Conservation (phyloP, 2,329 filamentous ascomycete species). For the Cryphonectria radicalis region DNA sequence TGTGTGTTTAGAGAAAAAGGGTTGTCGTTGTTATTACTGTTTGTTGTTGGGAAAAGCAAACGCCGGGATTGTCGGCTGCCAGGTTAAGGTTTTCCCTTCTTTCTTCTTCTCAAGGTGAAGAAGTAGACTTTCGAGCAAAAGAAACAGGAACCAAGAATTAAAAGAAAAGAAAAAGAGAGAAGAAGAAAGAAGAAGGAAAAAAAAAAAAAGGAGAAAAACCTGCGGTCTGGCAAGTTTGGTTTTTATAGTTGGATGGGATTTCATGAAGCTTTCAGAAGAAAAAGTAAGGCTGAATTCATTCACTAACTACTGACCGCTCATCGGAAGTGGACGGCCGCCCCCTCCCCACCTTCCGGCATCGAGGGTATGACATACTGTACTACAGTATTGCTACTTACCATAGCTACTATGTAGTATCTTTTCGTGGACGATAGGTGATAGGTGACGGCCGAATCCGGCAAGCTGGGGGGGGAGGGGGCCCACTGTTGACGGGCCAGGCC, state of each 20-base stretch:
- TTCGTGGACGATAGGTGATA: neutral
- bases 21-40: neutral
- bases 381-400: neutral
- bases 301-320: neutral
- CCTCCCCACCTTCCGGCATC: neutral
- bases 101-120: neutral
- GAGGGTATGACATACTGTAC: neutral
- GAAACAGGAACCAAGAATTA: neutral
- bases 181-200: neutral
- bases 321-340: neutral
- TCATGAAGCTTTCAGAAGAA: neutral
- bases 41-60: neutral
- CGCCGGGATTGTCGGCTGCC: neutral
- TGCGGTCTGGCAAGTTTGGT: neutral
- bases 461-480: neutral
- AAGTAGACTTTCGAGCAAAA: neutral
- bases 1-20: neutral
- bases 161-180: neutral
- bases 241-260: neutral
- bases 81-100: no score
- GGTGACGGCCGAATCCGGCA: conserved; percentile 1
- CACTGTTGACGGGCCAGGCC: conserved; percentile 3
- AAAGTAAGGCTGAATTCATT: no score
- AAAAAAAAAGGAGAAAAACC: neutral
- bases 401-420: neutral